Conservation (phyloP, 495 filamentous ascomycete species). For the Trichoderma virens region DNA sequence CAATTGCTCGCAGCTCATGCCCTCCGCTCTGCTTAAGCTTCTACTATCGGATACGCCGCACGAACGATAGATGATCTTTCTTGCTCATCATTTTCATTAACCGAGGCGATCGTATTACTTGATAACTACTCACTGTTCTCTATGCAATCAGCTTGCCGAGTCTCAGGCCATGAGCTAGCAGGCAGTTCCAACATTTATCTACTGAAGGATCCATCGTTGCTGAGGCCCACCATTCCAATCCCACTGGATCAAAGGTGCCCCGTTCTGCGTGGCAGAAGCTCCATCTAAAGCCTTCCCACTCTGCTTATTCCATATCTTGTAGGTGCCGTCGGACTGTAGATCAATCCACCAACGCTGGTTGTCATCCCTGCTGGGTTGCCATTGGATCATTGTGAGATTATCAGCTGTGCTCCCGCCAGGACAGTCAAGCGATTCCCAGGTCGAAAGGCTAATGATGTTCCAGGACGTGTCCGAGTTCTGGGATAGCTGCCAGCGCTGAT, state of each 20-base stretch:
- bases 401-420: background rate
- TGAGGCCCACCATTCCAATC: background rate
- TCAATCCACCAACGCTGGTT: background rate
- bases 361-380: background rate
- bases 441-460: background rate
- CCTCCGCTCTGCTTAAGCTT: too few species aligned
- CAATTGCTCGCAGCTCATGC: too few species aligned
- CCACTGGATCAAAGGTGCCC: background rate
- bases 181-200: too few species aligned
- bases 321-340: background rate
- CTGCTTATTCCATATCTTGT: background rate
- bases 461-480: background rate
- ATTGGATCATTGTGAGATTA: background rate
- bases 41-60: too few species aligned
- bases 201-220: background rate
- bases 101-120: too few species aligned
- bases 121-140: too few species aligned
- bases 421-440: background rate
- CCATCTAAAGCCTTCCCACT: background rate
- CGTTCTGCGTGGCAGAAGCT: background rate
- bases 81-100: too few species aligned
- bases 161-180: too few species aligned
- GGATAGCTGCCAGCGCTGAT: background rate
- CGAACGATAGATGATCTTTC: too few species aligned
- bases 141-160: too few species aligned